Conservation (phyloP, 176 grass and related monocot genomes). For the Thinopyrum elongatum region DNA sequence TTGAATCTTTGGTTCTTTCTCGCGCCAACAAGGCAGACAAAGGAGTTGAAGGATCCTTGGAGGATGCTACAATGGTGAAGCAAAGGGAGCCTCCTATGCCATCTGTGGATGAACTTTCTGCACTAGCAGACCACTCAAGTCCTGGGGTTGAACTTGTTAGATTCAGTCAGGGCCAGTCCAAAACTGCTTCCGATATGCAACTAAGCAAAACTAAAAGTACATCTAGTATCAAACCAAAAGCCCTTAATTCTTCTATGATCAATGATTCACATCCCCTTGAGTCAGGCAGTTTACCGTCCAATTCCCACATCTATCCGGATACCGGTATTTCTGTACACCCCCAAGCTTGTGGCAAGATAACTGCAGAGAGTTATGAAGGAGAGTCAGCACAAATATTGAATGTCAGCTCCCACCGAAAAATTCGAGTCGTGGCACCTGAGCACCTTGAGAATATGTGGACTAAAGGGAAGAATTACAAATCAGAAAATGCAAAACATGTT, state of each 20-base stretch:
- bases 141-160: slow-evolving; percentile 91
- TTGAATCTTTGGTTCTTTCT: slow-evolving; percentile 80
- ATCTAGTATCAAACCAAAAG: slow-evolving; percentile 28
- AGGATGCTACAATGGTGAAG: slow-evolving; percentile 43
- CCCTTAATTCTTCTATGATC: slow-evolving; percentile 10
- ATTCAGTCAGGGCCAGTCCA: slow-evolving; percentile 51
- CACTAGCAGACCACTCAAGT: slow-evolving; percentile 66
- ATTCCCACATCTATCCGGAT: background rate
- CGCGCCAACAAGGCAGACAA: slow-evolving; percentile 57
- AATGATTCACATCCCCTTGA: slow-evolving; percentile 37
- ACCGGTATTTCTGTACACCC: slow-evolving; percentile 32
- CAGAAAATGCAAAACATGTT: slow-evolving; percentile 45
- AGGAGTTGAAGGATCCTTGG: slow-evolving; percentile 43
- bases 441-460: slow-evolving; percentile 97
- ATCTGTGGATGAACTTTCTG: slow-evolving; percentile 71
- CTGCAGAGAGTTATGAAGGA: slow-evolving; percentile 26
- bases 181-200: slow-evolving; percentile 40
- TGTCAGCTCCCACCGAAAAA: slow-evolving; percentile 46
- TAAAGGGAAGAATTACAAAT: slow-evolving; percentile 92
- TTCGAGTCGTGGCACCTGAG: slow-evolving; percentile 72
- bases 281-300: slow-evolving; percentile 30
- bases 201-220: slow-evolving; percentile 34
- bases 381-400: slow-evolving; percentile 54
- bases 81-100: slow-evolving; percentile 59
- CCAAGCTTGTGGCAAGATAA: slow-evolving; percentile 36